These are phyloP conservation scores for Yamadazyma mexicana DNA, from an alignment of 1,139 yeast genomes.

Conservation along the genomic window DNA sequence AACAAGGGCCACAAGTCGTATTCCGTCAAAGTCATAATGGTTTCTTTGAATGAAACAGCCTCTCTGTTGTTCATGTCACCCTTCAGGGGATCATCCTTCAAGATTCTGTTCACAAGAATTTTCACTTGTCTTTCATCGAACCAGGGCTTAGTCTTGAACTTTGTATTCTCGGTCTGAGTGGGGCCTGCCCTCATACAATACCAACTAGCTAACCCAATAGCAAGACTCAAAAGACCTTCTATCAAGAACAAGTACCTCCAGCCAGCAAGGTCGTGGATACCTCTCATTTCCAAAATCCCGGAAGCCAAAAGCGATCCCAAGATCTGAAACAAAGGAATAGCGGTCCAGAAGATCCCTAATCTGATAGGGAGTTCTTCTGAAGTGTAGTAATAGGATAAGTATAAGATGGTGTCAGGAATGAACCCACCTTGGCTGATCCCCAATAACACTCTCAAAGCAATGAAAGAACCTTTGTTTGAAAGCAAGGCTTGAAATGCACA, in stretches of 20 bases:
- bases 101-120: conserved; percentile 37
- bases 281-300: conserved; percentile 23
- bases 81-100: conserved; percentile 62
- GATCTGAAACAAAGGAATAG: conserved; percentile 23
- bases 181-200: conserved; percentile 38
- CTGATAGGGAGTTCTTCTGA: conserved; percentile 23
- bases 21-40: conserved; percentile 31
- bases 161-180: conserved; percentile 23
- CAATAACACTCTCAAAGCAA: conserved; percentile 26
- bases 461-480: conserved; percentile 24
- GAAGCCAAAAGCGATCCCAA: conserved; percentile 25
- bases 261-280: conserved; percentile 22
- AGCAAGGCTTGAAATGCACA: conserved; percentile 29
- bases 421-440: conserved; percentile 34
- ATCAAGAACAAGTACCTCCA: conserved; percentile 40
- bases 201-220: conserved; percentile 27
- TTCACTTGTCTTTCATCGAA: conserved; percentile 36
- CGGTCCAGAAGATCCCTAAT: conserved; percentile 22
- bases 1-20: conserved; percentile 56
- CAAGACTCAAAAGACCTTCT: conserved; percentile 32
- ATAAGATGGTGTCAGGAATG: conserved; percentile 30
- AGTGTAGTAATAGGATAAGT: conserved; percentile 25
- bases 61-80: conserved; percentile 56
- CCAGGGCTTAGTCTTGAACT: conserved; percentile 34
- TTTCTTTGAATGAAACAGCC: conserved; percentile 21